Conservation (phyloP, 164 flowering plant species). For the Akebia trifoliata region DNA sequence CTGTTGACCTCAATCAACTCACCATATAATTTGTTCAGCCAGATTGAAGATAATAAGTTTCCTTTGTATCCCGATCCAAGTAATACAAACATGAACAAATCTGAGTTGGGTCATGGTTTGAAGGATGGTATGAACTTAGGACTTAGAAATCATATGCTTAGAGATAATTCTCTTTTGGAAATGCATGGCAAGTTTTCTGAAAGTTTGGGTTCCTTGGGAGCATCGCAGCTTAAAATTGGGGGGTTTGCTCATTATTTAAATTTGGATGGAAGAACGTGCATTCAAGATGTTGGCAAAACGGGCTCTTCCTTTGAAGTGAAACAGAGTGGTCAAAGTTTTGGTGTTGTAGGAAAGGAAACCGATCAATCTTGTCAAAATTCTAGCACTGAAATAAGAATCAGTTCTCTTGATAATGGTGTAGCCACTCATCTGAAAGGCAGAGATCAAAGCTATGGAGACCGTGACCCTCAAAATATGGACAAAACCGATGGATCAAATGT, state of each 20-base stretch:
- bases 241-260: neutral
- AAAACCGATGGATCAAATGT: constrained; percentile 6
- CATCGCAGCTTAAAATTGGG: constrained; percentile 7
- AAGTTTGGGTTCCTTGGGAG: constrained; percentile 7
- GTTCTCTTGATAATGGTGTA: neutral
- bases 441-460: constrained; percentile 8
- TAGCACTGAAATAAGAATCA: constrained; percentile 10
- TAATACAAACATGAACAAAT: constrained; percentile 6
- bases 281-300: constrained; percentile 6
- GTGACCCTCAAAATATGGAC: constrained; percentile 3
- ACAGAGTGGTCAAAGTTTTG: constrained; percentile 5
- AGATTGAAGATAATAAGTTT: constrained; percentile 12
- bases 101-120: constrained; percentile 8
- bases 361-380: constrained; percentile 7
- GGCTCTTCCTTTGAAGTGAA: constrained; percentile 15
- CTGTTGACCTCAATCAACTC: neutral
- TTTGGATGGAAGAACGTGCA: constrained; percentile 3
- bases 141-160: neutral
- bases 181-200: constrained; percentile 1
- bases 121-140: constrained; percentile 9
- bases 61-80: neutral
- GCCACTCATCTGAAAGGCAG: constrained; percentile 2
- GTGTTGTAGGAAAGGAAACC: constrained; percentile 13
- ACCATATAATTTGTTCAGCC: constrained; percentile 1
- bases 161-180: constrained; percentile 5